A percentile compares a stretch with the other conserved stretches of the same genome.
These are phyloP conservation scores for Syzygium syzygioides DNA, from an alignment of 441 rosid genomes.

Conservation along the genomic window DNA sequence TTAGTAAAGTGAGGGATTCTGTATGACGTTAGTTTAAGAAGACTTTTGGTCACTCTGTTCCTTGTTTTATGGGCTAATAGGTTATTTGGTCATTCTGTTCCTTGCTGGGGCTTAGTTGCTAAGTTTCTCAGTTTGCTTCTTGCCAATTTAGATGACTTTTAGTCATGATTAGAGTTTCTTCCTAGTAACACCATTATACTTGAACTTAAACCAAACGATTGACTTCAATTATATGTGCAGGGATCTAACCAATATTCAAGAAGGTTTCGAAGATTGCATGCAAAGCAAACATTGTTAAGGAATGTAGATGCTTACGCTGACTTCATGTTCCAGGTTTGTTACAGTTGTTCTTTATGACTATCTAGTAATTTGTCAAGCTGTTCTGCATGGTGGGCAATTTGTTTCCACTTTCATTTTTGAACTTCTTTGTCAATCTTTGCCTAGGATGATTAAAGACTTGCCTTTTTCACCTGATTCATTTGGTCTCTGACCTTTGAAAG, in stretches of 20 bases:
- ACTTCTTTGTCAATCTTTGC: neutral
- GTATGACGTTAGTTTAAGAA: neutral
- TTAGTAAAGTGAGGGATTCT: neutral
- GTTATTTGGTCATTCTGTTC: neutral
- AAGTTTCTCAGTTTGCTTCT: neutral
- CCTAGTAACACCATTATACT: neutral
- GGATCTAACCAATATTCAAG: slow-evolving; percentile 31
- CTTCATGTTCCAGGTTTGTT: slow-evolving; percentile 53
- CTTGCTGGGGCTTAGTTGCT: neutral
- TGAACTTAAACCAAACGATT: neutral
- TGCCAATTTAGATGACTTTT: neutral
- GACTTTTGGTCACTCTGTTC: neutral
- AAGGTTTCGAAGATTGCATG: slow-evolving; percentile 45
- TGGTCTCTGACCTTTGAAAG: neutral
- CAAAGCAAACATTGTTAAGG: slow-evolving; percentile 46
- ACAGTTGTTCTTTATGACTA: neutral
- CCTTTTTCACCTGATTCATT: neutral
- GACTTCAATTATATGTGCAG: slow-evolving; percentile 27
- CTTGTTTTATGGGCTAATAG: neutral
- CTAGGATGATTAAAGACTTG: neutral
- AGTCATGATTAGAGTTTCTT: neutral
- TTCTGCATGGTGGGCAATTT: neutral
- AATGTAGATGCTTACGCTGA: slow-evolving; percentile 55
- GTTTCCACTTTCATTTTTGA: neutral
- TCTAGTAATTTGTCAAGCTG: neutral